Conservation (phyloP, 768 basidiomycete genomes). For the Boletus vermiculosoides region DNA sequence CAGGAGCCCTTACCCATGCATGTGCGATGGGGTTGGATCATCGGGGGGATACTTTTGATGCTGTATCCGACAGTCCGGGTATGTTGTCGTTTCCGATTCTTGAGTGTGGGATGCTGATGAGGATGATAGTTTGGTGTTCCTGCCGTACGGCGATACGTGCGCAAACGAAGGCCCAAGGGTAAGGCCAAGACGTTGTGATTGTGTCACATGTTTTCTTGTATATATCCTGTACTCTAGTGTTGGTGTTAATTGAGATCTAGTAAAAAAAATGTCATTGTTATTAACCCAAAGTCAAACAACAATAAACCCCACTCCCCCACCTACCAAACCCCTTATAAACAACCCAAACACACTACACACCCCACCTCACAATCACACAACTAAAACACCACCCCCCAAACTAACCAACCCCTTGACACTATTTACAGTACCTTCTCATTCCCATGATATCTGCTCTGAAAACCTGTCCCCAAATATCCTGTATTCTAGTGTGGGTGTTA, state of each 20-base stretch:
- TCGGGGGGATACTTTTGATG: conserved; percentile 56
- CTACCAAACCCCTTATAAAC: too few species aligned
- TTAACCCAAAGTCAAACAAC: too few species aligned
- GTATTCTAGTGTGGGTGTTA: too few species aligned
- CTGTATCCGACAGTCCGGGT: conserved; percentile 72
- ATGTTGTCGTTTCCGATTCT: conserved; percentile 22
- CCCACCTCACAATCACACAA: too few species aligned
- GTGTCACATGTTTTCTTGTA: not conserved
- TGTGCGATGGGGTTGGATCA: conserved; percentile 68
- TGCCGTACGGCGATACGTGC: conserved; percentile 50
- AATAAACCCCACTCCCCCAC: too few species aligned
- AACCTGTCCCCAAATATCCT: too few species aligned
- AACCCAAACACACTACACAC: too few species aligned
- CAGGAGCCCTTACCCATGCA: conserved; percentile 55
- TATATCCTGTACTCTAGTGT: not conserved
- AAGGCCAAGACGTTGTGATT: conserved; percentile 35
- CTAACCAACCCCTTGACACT: too few species aligned
- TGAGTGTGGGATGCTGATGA: conserved; percentile 9
- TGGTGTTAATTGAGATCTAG: not conserved
- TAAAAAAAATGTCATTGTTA: too few species aligned
- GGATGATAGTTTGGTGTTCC: conserved; percentile 63
- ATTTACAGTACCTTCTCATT: too few species aligned
- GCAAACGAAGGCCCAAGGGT: conserved; percentile 32
- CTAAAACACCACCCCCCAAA: too few species aligned
- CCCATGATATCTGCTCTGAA: too few species aligned